These are phyloP conservation scores for Acer negundo DNA, from an alignment of 345 rosid species.

Conservation along the genomic window DNA sequence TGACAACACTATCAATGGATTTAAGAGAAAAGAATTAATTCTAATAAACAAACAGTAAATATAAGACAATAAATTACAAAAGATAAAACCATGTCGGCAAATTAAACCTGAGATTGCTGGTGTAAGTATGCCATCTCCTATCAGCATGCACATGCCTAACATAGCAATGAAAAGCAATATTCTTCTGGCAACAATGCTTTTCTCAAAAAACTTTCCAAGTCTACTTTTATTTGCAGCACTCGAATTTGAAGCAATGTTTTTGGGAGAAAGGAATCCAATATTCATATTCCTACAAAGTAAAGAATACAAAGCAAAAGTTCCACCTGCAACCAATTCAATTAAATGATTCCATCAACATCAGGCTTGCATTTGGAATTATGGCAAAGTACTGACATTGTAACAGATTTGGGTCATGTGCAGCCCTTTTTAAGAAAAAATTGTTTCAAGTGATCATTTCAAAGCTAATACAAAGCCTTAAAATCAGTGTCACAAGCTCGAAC, in stretches of 20 bases:
- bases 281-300: conserved; percentile 73
- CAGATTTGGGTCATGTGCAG: too few relatives aligned
- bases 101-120: conserved; percentile 92
- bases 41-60: background rate
- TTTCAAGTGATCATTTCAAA: too few relatives aligned
- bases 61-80: background rate
- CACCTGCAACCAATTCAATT: conserved; percentile 53
- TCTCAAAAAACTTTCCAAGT: conserved; percentile 60
- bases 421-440: too few relatives aligned
- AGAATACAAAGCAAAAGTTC: conserved; percentile 86
- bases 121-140: conserved; percentile 91
- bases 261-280: conserved; percentile 52
- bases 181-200: conserved; percentile 54
- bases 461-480: too few relatives aligned
- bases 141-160: conserved; percentile 87
- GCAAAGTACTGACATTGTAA: too few relatives aligned
- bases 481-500: too few relatives aligned
- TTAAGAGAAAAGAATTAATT: background rate
- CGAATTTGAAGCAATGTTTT: conserved; percentile 26
- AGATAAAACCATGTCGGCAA: background rate
- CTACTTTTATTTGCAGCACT: conserved; percentile 36
- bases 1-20: conserved; percentile 51
- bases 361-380: too few relatives aligned
- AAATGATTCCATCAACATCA: too few relatives aligned
- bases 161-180: conserved; percentile 71